phyloP scores from a whole-genome alignment of 371 early-diverging fungal species.

The Lichtheimia ramosa region DNA sequence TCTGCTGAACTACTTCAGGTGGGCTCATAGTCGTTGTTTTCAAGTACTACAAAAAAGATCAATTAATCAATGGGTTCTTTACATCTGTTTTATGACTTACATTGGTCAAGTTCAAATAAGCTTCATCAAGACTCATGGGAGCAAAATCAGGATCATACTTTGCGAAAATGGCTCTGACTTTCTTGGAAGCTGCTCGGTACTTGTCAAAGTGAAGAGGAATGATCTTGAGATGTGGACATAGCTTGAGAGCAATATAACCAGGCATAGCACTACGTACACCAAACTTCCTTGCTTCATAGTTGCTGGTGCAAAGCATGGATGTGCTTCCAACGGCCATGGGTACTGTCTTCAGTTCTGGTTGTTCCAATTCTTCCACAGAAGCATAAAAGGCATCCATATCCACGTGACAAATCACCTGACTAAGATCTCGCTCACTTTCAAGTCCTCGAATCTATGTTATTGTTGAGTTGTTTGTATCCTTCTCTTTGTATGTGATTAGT shows the following conservation, averaged over 20 bases:
- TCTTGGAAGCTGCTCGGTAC: slow-evolving; percentile 47
- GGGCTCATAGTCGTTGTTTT: slow-evolving; percentile 41
- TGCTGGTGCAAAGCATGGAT: slow-evolving; percentile 69
- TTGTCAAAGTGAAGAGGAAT: slow-evolving; percentile 55
- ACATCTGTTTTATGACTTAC: neutral
- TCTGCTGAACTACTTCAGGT: slow-evolving; percentile 49
- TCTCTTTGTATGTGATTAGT: neutral
- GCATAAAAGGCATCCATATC: slow-evolving; percentile 81
- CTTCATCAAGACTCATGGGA: slow-evolving; percentile 66
- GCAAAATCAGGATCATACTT: slow-evolving; percentile 61
- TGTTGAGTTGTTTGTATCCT: neutral
- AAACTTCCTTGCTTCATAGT: slow-evolving; percentile 64
- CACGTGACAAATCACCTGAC: slow-evolving; percentile 59
- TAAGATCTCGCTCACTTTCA: slow-evolving; percentile 47
- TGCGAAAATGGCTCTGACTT: slow-evolving; percentile 48
- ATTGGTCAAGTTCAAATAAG: slow-evolving; percentile 64
- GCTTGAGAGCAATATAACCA: slow-evolving; percentile 61
- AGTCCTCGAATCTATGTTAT: slow-evolving; percentile 28
- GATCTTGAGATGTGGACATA: slow-evolving; percentile 65
- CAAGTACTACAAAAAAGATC: slow-evolving; percentile 26
- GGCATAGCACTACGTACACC: slow-evolving; percentile 77
- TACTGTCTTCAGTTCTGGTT: slow-evolving; percentile 49
- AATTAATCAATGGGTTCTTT: too few species aligned
- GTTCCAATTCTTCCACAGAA: slow-evolving; percentile 68
- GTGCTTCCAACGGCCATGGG: slow-evolving; percentile 76